phyloP scores from a whole-genome alignment of 208 protist species.

The Acanthamoeba castellanii region DNA sequence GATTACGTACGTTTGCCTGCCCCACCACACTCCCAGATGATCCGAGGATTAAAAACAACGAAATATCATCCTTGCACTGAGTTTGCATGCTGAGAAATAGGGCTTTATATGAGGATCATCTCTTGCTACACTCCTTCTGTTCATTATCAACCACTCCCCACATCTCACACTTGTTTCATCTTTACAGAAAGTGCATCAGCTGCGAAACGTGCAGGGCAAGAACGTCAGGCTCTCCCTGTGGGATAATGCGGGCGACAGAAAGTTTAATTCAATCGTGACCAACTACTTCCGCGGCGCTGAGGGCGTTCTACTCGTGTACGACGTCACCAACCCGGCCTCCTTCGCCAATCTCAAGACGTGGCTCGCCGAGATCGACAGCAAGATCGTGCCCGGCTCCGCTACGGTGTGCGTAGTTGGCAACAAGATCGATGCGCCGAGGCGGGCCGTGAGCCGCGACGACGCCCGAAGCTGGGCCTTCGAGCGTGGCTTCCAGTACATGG shows the following conservation, averaged over 20 bases:
- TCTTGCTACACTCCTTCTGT: background rate
- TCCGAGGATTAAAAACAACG: conserved; percentile 45
- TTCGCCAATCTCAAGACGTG: conserved; percentile 35
- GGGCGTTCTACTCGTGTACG: conserved; percentile 21
- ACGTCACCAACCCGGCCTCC: conserved; percentile 39
- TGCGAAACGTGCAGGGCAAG: background rate
- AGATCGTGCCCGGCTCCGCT: background rate
- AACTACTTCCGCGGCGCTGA: conserved; percentile 43
- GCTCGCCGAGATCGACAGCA: conserved; percentile 40
- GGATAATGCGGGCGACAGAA: background rate
- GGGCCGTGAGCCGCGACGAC: conserved; percentile 12
- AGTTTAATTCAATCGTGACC: conserved; percentile 21
- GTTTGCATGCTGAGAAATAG: conserved; percentile 24
- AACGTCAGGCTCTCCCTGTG: conserved; percentile 42
- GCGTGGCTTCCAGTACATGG: conserved; percentile 53
- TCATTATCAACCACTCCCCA: background rate
- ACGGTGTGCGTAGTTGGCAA: conserved; percentile 20
- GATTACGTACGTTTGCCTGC: background rate
- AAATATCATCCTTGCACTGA: conserved; percentile 56
- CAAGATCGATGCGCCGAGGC: conserved; percentile 12
- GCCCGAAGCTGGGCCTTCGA: conserved; percentile 37
- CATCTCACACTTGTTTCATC: background rate
- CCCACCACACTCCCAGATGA: background rate
- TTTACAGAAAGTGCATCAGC: conserved; percentile 48
- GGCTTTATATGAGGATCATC: background rate